Base-by-base conservation (phyloP, 192 early-diverging fungal genomes). In the Mortierella antarctica region DNA sequence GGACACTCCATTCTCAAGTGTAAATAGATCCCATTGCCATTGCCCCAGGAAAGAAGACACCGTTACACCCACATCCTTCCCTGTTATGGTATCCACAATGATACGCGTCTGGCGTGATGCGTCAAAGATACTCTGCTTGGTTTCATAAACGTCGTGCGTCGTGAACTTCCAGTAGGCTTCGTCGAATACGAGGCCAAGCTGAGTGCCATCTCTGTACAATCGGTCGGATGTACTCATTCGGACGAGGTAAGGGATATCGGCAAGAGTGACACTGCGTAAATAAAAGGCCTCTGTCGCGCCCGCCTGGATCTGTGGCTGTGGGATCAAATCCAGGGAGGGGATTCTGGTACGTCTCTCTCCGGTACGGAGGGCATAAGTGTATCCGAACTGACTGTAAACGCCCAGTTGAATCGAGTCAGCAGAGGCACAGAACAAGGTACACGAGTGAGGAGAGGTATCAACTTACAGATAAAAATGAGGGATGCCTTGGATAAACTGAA, bases 401-500 rank as follows among this genome's bases (percentile, higher is more conserved):
- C 31, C 3, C 31, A 31, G 31, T 31, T 31, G 31, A 31, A 31
- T 3, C 31, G 31, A 31, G 31, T 31, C 3, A 31, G 31, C 31
- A 31, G 31, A 31, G 31, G 31, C 31, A 31, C 31, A 31, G 31
- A 31, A 3, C 31, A 31, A 31, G 31, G 31, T 31, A 31, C 31
- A 31, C 3, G 31, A 31, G 31, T 31, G 31, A 31, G 3, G 3
- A 31, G 31, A 31, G 31, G 31, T 3, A 31, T 31, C 31, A 31
- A 31, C 31, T 31, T 31, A 31, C 31, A 31, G 58, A 48, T 71
- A 71, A 63, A 71, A 71, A 21, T 71, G 70, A 11, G 58, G 49
- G 70, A 71, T 71, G 2, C 58, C 58, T 20, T 53, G 47, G 21
- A 71, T 62, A 44, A 61, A 41, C 59, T 62, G 62, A 12, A 61